These are phyloP conservation scores for Coriaria nepalensis DNA, from an alignment of 306 rosid species.

Conservation along the genomic window DNA sequence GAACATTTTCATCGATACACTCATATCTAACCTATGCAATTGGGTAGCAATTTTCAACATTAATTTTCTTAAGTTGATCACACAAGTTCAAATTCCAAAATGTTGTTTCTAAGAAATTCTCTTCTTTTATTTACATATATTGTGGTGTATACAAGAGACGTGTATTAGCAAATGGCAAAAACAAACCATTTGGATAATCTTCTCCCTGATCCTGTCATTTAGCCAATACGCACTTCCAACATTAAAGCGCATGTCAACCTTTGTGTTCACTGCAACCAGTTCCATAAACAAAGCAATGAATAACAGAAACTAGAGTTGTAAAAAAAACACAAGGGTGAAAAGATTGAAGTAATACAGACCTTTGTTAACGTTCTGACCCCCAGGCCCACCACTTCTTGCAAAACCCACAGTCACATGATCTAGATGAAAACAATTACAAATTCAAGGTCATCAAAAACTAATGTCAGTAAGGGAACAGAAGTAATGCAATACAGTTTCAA, in stretches of 20 bases:
- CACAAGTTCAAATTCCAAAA: too few species aligned
- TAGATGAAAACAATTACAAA: slow-evolving; percentile 11
- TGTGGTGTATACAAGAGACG: not conserved
- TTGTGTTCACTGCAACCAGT: slow-evolving; percentile 61
- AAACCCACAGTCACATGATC: slow-evolving; percentile 68
- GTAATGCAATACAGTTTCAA: not conserved
- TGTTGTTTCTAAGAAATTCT: too few species aligned
- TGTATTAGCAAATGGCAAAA: not conserved
- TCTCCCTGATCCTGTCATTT: slow-evolving; percentile 66
- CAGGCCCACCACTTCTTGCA: slow-evolving; percentile 97
- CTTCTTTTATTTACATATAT: too few species aligned
- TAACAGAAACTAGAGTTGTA: slow-evolving; percentile 1
- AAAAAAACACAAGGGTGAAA: not conserved
- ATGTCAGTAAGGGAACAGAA: not conserved
- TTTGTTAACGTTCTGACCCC: slow-evolving; percentile 94
- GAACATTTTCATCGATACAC: too few species aligned
- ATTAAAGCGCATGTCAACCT: slow-evolving; percentile 98
- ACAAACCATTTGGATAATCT: slow-evolving; percentile 65
- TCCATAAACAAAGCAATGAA: slow-evolving; percentile 4
- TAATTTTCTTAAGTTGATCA: too few species aligned
- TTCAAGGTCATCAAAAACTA: too few species aligned
- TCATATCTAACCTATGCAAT: too few species aligned
- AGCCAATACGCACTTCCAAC: slow-evolving; percentile 70
- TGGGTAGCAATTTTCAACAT: too few species aligned
- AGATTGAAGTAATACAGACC: slow-evolving; percentile 25